Evolutionary conservation across 805 yeast genomes (phyloP), one percentile per base, ranked within the genome.

Genomic region (Maudiozyma serrabonitensis): DNA sequence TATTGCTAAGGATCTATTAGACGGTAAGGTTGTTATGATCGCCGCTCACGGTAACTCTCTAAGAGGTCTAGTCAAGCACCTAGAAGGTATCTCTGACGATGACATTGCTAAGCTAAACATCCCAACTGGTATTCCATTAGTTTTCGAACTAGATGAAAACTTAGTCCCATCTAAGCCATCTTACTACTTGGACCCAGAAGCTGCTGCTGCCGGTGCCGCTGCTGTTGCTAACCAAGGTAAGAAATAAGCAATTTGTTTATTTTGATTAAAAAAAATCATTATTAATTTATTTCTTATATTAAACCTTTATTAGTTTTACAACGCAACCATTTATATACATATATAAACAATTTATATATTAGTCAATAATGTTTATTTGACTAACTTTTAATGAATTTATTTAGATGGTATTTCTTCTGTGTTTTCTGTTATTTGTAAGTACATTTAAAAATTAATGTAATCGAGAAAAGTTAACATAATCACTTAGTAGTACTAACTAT

Each of bases 141-240:
- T 91, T 55, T 91, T 86, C 76, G 97, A 91, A 76, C 82, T 90
- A 68, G 96, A 90, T 70, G 84, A 78, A 48, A 68, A 79, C 66
- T 81, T 90, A 74, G 80, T 81, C 74, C 97, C 97, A 74, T 76
- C 83, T 69, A 89, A 89, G 82, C 85, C 88, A 61, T 82, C 95
- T 62, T 88, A 90, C 81, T 90, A 90, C 83, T 84, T 90, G 74
- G 98, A 90, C 76, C 98, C 98, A 66, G 97, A 88, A 77, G 98
- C 97, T 66, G 98, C 98, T 66, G 96, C 90, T 57, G 96, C 96
- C 50, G 98, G 98, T 79, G 98, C 97, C 59, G 97, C 97, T 68
- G 96, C 96, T 53, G 98, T 90, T 63, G 98, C 97, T 64, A 87
- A 87, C 64, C 98, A 90, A 78, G 98, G 98, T 71, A 76, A 76